phyloP scores from a whole-genome alignment of 2,329 filamentous ascomycete genomes.

The Trichoderma citrinoviride region DNA sequence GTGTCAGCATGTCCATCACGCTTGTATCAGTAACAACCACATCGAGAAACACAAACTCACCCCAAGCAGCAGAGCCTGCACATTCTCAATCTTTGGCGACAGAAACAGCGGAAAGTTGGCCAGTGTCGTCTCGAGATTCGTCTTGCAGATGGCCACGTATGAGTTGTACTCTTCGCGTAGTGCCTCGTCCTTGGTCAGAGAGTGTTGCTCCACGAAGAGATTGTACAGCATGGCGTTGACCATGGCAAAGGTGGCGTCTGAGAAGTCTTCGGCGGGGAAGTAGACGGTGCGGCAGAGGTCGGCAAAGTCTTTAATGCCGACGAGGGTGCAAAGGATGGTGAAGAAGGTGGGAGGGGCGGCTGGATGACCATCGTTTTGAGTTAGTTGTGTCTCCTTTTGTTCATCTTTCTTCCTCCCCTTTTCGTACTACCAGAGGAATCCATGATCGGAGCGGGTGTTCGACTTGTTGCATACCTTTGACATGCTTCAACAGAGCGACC shows the following conservation, averaged over 20 bases:
- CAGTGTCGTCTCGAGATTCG: constrained; percentile 51
- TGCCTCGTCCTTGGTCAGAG: constrained; percentile 35
- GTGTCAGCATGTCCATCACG: not conserved
- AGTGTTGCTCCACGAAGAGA: constrained; percentile 47
- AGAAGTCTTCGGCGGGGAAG: constrained; percentile 51
- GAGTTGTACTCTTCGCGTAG: constrained; percentile 38
- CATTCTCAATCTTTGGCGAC: constrained; percentile 52
- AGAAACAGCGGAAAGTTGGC: constrained; percentile 55
- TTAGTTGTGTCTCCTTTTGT: not conserved
- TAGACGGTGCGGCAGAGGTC: constrained; percentile 50
- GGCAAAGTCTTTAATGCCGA: constrained; percentile 49
- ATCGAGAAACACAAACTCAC: constrained; percentile 38
- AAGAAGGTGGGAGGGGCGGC: constrained; percentile 49
- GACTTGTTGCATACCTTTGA: constrained; percentile 39
- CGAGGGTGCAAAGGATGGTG: constrained; percentile 49
- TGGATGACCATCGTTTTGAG: constrained; percentile 23
- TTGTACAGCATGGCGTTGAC: constrained; percentile 51
- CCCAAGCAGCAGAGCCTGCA: constrained; percentile 58
- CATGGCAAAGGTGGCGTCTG: constrained; percentile 50
- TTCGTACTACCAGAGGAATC: no score
- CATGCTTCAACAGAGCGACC: constrained; percentile 47
- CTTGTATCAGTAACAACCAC: not conserved
- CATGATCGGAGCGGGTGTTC: not conserved
- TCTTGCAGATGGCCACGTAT: constrained; percentile 43
- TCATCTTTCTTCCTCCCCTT: not conserved